Conservation (phyloP, 2,329 filamentous ascomycete genomes). For the Erysiphe pulchra region DNA sequence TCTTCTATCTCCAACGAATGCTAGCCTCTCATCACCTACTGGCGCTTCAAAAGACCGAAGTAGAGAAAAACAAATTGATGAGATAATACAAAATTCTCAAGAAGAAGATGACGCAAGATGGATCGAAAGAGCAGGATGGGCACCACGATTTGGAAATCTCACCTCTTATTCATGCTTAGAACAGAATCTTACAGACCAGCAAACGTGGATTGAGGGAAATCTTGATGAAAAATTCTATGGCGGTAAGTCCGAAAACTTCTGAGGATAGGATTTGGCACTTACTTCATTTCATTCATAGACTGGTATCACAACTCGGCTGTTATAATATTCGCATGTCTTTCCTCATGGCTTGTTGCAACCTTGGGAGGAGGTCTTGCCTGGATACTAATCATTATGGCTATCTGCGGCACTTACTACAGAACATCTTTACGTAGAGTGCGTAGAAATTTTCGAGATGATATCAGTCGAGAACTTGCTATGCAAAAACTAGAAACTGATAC, state of each 20-base stretch:
- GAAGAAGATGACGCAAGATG: conserved; percentile 26
- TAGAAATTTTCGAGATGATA: conserved; percentile 86
- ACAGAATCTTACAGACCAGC: conserved; percentile 59
- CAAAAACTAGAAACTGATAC: conserved; percentile 69
- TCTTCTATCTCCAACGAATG: conserved; percentile 49
- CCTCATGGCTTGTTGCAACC: conserved; percentile 72
- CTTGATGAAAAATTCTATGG: conserved; percentile 80
- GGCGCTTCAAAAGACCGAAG: conserved; percentile 19
- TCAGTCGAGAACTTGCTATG: conserved; percentile 70
- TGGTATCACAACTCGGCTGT: conserved; percentile 97
- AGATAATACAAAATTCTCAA: conserved; percentile 16
- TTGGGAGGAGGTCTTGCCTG: conserved; percentile 80
- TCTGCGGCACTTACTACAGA: conserved; percentile 84
- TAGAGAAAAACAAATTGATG: conserved; percentile 23
- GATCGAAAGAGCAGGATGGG: conserved; percentile 52
- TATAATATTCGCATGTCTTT: conserved; percentile 75
- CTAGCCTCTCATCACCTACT: conserved; percentile 32
- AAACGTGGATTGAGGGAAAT: conserved; percentile 63
- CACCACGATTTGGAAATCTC: conserved; percentile 56
- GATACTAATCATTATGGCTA: conserved; percentile 80
- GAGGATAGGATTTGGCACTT: conserved; percentile 2
- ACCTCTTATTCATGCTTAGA: conserved; percentile 21
- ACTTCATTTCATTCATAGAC: conserved; percentile 23
- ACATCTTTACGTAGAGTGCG: conserved; percentile 84
- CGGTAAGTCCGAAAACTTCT: conserved; percentile 22